Evolutionary conservation across 352 stramenopile species (phyloP), one percentile per base, ranked within the genome.

Genomic region (Globisporangium apiculatum): DNA sequence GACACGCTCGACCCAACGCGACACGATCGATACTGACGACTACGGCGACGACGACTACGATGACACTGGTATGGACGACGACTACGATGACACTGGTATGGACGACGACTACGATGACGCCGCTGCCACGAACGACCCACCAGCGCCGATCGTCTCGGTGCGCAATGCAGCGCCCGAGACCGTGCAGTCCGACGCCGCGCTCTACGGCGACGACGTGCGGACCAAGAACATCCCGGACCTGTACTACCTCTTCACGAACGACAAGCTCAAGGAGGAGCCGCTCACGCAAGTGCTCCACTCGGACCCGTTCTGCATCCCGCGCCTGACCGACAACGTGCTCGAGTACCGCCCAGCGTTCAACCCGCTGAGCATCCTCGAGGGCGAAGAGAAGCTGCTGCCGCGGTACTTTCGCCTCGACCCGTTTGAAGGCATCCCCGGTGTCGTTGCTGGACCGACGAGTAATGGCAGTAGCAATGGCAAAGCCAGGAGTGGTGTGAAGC

Each of bases 281-380:
- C 64, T 76, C 7, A 73, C 73, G 2, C 51, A 72, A 36, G 76
- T 87, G 52, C 58, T 87, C 38, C 58, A 71, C 18, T 79, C 62
- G 5, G 79, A 89, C 56, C 79, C 81, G 57, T 91, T 86, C 57
- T 86, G 75, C 41, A 91, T 91, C 61, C 81, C 81, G 15, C 68
- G 81, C 36, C 71, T 83, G 35, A 86, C 81, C 14, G 81, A 91
- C 68, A 87, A 87, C 58, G 81, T 89, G 43, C 55, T 65, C 11
- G 78, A 83, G 52, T 91, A 91, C 64, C 70, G 77, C 0, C 81
- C 81, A 0, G 72, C 66, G 53, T 80, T 88, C 59, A 91, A 91
- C 57, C 79, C 81, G 48, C 56, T 87, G 46, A 87, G 71, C 53
- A 89, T 91, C 56, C 72, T 91, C 24, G 62, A 83, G 35, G 68